A percentile compares a stretch with the other conserved stretches of the same genome.
Conservation (phyloP, 768 basidiomycete species). For the Tremella mesenterica region DNA sequence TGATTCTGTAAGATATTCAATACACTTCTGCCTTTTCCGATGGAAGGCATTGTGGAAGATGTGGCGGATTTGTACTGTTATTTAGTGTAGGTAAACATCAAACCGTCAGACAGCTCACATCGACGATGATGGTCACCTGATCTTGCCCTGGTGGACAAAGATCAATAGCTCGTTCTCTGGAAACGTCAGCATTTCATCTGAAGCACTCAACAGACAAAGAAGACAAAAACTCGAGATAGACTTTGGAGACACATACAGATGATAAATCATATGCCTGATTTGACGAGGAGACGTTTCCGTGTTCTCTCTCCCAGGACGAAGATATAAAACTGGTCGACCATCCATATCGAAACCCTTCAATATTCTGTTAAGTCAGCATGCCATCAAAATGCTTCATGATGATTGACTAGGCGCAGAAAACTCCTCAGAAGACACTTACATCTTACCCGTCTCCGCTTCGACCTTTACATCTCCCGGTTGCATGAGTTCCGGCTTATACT, state of each 20-base stretch:
- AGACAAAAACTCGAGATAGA: not conserved
- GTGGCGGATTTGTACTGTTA: constrained; percentile 64
- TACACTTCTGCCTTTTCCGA: constrained; percentile 68
- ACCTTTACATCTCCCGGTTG: constrained; percentile 64
- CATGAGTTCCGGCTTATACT: constrained; percentile 76
- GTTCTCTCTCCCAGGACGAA: constrained; percentile 81
- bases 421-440: constrained; percentile 50
- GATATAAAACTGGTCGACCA: constrained; percentile 77
- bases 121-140: constrained; percentile 70
- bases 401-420: not conserved
- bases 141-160: constrained; percentile 79
- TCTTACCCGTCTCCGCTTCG: constrained; percentile 78
- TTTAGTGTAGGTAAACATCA: not conserved
- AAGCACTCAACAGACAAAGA: no score
- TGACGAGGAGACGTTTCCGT: constrained; percentile 69
- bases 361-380: no score
- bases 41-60: constrained; percentile 71
- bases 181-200: not conserved
- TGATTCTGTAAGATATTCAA: constrained; percentile 76
- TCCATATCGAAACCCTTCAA: constrained; percentile 77
- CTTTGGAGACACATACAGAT: constrained; percentile 50
- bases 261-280: constrained; percentile 76
- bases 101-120: constrained; percentile 43
- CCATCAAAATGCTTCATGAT: no score
- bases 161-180: constrained; percentile 78